These are phyloP conservation scores for Pseudogymnoascus pannorum DNA, from an alignment of 2,329 filamentous ascomycete species.

Conservation along the genomic window DNA sequence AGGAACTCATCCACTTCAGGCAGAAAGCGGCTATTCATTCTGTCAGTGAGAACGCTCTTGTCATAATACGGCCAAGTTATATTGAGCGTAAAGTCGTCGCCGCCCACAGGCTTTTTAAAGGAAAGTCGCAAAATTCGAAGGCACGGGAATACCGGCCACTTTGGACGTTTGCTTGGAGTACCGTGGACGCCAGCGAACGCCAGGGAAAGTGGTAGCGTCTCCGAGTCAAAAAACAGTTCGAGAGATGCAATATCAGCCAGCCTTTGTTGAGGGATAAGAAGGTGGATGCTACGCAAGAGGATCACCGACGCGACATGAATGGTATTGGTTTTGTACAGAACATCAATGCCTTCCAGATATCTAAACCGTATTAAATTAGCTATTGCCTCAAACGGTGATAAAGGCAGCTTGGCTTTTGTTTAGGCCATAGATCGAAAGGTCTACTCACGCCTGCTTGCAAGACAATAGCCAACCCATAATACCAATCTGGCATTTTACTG, in stretches of 20 bases:
- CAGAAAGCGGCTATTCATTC: background rate
- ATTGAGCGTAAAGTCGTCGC: background rate
- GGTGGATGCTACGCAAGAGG: background rate
- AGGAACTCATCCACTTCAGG: background rate
- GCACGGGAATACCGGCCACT: background rate
- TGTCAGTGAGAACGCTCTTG: background rate
- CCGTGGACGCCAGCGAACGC: background rate
- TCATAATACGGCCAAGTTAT: background rate
- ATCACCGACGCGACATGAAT: background rate
- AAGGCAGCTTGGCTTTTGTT: background rate
- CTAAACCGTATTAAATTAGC: background rate
- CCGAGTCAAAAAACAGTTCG: background rate
- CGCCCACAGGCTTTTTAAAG: background rate
- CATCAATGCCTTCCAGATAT: background rate
- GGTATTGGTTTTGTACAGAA: conserved; percentile 6
- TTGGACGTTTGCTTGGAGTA: background rate
- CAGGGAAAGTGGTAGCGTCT: background rate
- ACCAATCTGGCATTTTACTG: conserved; percentile 1
- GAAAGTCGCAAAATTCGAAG: background rate
- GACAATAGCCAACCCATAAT: background rate
- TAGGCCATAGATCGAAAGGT: background rate
- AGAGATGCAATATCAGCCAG: background rate
- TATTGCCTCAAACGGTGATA: background rate
- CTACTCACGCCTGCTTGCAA: background rate
- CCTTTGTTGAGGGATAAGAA: background rate